Evolutionary conservation across 371 early-diverging fungal species (phyloP).

Genomic region (Conidiobolus incongruus): DNA sequence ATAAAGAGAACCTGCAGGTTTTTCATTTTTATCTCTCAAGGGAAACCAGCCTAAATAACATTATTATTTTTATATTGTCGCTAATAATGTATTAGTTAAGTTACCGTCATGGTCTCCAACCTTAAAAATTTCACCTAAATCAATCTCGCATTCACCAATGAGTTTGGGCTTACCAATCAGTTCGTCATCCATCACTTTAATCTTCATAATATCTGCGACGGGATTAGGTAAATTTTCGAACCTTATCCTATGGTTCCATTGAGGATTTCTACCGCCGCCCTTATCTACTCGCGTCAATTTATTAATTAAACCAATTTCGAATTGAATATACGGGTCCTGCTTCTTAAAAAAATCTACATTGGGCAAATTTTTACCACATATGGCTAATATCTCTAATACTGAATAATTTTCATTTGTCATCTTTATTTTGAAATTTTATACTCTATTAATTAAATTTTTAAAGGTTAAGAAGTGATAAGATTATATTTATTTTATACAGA

Average conservation of each 20-base stretch:
- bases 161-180: conserved; percentile 1
- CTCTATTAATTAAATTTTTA: too few relatives aligned
- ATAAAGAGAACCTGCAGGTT: conserved; percentile 3
- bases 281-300: conserved; percentile 3
- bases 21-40: neutral
- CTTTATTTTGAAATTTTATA: too few relatives aligned
- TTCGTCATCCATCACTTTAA: conserved; percentile 2
- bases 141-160: conserved; percentile 1
- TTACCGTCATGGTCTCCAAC: conserved; percentile 4
- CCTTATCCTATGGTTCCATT: conserved; percentile 3
- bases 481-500: too few relatives aligned
- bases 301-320: neutral
- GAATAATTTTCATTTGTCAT: too few relatives aligned
- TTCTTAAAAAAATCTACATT: conserved; percentile 5
- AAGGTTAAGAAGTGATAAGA: too few relatives aligned
- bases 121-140: conserved; percentile 1
- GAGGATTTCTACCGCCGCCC: conserved; percentile 1
- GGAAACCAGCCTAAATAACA: conserved; percentile 1
- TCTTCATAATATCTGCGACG: neutral
- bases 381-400: conserved; percentile 3
- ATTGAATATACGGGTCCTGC: conserved; percentile 3
- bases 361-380: conserved; percentile 1
- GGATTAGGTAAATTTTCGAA: conserved; percentile 1
- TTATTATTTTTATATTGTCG: too few relatives aligned
- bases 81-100: too few relatives aligned